Base-by-base conservation (phyloP, 2,329 filamentous ascomycete genomes). In the Sporothrix euskadiensis region DNA sequence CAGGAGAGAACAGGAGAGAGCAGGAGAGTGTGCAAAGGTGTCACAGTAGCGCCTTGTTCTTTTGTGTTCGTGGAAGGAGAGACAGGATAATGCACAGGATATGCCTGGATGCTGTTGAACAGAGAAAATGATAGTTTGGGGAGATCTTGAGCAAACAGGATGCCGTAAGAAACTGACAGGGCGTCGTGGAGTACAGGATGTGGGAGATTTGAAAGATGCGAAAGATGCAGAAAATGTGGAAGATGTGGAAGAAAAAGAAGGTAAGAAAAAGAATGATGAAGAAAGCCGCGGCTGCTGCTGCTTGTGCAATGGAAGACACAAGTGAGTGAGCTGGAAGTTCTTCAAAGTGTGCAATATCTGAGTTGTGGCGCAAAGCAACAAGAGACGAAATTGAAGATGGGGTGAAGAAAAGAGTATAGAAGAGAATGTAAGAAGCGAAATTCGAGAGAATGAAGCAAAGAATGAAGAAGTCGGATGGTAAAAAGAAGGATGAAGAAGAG, bases 311-410 rank as follows among this genome's bases (percentile, higher is more conserved):
- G 12, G 32, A 19, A 54, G n/a, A 41, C 47, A 39, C 68, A 41
- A 56, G 49, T 56, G 49, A 69, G 68, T 69, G 68, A 69, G 68
- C 49, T 69, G 68, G 49, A 12, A 8, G 44, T 47, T n/a, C 35
- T 57, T n/a, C 30, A 65, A 16, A 26, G 49, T 22, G 54, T 14
- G 47, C n/a, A 39, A 66, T 52, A 49, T 69, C 22, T 49, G 44
- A 7, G 65, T 69, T 69, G 59, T 65, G 22, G 61, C 14, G 12
- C n/a, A n/a, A 47, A 30, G 61, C 39, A 22, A 19, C 61, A n/a
- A 44, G 19, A 61, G 44, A 44, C 39, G 41, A 57, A 41, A 41
- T 4, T 7, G 12, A 54, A 54, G 47, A 30, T 44, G 47, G n/a
- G 22, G 71, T 41, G 32, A 30, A 49, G 41, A 68, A 52, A 4